phyloP scores from a whole-genome alignment of 257 asterid species.

The Vinca minor region DNA sequence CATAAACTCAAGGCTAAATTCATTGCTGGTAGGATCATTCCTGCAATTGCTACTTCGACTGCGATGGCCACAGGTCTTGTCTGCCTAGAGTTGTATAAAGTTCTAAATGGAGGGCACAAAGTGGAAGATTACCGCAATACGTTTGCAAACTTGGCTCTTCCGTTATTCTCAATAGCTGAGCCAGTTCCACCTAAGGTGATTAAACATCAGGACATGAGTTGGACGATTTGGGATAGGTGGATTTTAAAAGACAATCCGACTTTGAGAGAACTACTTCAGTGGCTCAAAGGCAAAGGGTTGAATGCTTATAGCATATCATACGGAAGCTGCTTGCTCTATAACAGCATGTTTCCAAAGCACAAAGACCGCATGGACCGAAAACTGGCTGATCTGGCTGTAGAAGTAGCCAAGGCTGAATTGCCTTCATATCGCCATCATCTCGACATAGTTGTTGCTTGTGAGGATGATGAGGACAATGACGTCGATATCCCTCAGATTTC shows the following conservation, averaged over 20 bases:
- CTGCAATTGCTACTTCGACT: conserved; percentile 88
- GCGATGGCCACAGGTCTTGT: conserved; percentile 92
- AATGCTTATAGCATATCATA: conserved; percentile 71
- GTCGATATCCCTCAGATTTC: conserved; percentile 78
- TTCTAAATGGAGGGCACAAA: conserved; percentile 63
- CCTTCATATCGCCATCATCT: conserved; percentile 63
- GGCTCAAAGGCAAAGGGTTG: conserved; percentile 71
- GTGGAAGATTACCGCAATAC: conserved; percentile 87
- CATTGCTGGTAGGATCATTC: conserved; percentile 87
- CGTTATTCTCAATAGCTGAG: conserved; percentile 83
- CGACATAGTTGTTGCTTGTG: conserved; percentile 76
- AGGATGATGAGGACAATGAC: conserved; percentile 81
- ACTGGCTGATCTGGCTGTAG: conserved; percentile 52
- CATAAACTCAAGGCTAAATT: conserved; percentile 84
- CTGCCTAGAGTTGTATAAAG: conserved; percentile 83
- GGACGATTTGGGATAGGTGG: conserved; percentile 98
- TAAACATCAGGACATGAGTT: conserved; percentile 65
- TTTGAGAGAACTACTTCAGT: conserved; percentile 55
- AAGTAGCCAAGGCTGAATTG: conserved; percentile 63
- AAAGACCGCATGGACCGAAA: conserved; percentile 71
- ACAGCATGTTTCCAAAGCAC: conserved; percentile 77
- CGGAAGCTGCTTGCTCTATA: conserved; percentile 70
- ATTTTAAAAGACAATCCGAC: conserved; percentile 52
- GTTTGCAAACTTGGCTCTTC: conserved; percentile 78
- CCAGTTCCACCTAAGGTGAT: conserved; percentile 66